Conservation (phyloP, 768 basidiomycete genomes). For the Dioszegia aurantiaca region DNA sequence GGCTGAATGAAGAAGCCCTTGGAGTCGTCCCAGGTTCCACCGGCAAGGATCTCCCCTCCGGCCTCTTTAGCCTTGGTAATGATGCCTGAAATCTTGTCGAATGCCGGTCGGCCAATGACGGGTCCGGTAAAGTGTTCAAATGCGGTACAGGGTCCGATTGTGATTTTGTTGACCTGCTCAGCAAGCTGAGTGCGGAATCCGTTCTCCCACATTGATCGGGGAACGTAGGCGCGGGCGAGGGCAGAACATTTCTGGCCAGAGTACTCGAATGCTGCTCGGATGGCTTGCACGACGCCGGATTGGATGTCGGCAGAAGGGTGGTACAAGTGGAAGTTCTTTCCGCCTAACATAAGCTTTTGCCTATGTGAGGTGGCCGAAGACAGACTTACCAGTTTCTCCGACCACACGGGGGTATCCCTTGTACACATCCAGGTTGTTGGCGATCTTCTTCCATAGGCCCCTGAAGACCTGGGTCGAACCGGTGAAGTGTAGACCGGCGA, state of each 20-base stretch:
- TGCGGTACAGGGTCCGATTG: constrained; percentile 71
- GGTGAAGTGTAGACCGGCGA: constrained; percentile 92
- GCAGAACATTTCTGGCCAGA: constrained; percentile 99
- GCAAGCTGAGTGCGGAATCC: constrained; percentile 82
- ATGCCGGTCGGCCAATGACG: constrained; percentile 87
- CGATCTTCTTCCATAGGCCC: constrained; percentile 94
- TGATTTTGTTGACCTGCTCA: constrained; percentile 75
- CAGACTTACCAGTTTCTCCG: constrained; percentile 72
- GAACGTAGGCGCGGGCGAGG: constrained; percentile 83
- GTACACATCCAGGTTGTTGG: constrained; percentile 80
- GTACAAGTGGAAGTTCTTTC: constrained; percentile 97
- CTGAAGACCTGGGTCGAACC: constrained; percentile 93
- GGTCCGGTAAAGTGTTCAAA: constrained; percentile 90
- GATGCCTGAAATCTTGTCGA: constrained; percentile 77
- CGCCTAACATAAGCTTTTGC: too few species aligned
- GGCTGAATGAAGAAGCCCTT: constrained; percentile 92
- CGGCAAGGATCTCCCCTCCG: constrained; percentile 85
- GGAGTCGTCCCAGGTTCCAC: constrained; percentile 63
- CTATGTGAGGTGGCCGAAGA: too few species aligned
- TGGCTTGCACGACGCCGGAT: constrained; percentile 84
- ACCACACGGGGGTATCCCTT: constrained; percentile 88
- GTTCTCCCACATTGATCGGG: constrained; percentile 75
- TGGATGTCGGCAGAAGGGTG: constrained; percentile 80
- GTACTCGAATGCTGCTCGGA: constrained; percentile 92
- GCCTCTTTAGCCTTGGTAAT: constrained; percentile 80